Base-by-base conservation (phyloP, 441 rosid species). In the Kokia cookei region DNA sequence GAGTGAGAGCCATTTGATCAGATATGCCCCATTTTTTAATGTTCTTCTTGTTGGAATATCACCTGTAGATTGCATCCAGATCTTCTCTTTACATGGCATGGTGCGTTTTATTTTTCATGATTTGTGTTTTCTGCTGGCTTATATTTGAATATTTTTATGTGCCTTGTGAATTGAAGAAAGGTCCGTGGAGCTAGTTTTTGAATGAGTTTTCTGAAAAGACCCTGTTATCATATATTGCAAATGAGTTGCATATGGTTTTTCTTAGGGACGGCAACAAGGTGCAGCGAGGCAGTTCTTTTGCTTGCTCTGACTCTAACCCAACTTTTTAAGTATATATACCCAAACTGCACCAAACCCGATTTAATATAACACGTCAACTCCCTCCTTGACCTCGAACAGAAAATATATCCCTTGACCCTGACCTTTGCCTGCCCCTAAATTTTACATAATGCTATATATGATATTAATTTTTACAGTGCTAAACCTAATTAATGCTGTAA, bases 41-140 rank as follows among this genome's bases (percentile, higher is more conserved):
- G 89, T 94, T 85, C 96, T 96, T 83, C 96, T 96, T 78, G 80
- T 90, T 65, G 97, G 97, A 79, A 84, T 96, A 84, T 88, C 98
- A 75, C 83, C 98, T 62, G 84, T 91, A 70, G 98, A 96, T 75
- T 89, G 97, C 40, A 87, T 92, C 54, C 97, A 96, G 83, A 90
- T 93, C 72, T 85, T 93, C 84, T 90, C 97, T 69, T 82, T 96
- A 73, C 99, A 90, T 73, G 97, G 97, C 75, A 73, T 91, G 94
- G 99, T 96, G 81, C 73, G 92, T 84, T 73, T 65, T 75, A 61
- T 17, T 76, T 67, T 58, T 45, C 57, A 22, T 40, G 54, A 58
- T 54, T 55, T 29, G 7, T 71, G n/a, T 50, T 73, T 51, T 68
- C 47, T 61, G 13, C 45, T 59, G 71, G 22, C 40, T 66, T 47